These are phyloP conservation scores for Lepidium africanum DNA, from an alignment of 345 rosid species.

Conservation along the genomic window DNA sequence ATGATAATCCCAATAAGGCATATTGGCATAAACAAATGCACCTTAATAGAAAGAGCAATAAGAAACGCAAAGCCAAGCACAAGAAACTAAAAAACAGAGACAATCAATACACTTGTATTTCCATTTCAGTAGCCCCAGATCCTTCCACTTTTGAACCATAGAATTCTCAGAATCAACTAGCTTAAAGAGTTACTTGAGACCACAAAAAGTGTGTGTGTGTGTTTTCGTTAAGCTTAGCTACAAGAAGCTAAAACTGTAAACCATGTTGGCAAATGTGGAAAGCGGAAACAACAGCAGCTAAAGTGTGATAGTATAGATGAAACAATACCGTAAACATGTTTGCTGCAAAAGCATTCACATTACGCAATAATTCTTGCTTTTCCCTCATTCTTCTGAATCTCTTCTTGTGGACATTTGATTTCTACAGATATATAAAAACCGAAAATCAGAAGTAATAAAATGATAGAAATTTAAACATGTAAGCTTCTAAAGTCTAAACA, in stretches of 20 bases:
- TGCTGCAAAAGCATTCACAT: constrained; percentile 42
- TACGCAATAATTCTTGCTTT: constrained; percentile 42
- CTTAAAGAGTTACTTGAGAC: not conserved
- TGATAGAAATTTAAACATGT: no score
- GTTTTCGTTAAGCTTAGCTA: not conserved
- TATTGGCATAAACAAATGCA: not conserved
- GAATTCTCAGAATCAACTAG: not conserved
- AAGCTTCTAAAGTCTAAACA: not conserved
- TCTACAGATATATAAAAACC: not conserved
- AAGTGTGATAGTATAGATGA: not conserved
- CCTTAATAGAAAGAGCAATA: not conserved
- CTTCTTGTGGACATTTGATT: constrained; percentile 31
- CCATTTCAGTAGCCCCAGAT: not conserved
- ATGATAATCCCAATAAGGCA: not conserved
- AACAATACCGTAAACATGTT: constrained; percentile 43
- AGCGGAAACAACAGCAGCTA: not conserved
- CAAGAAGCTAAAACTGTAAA: not conserved
- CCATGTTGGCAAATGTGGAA: not conserved
- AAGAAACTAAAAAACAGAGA: not conserved
- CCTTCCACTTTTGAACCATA: not conserved
- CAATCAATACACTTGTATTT: not conserved
- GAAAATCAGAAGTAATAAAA: not conserved
- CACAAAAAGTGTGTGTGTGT: not conserved
- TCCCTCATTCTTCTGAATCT: constrained; percentile 41
- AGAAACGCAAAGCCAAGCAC: not conserved